Conservation (phyloP, 2,329 filamentous ascomycete genomes). For the Sphaerulina populicola region DNA sequence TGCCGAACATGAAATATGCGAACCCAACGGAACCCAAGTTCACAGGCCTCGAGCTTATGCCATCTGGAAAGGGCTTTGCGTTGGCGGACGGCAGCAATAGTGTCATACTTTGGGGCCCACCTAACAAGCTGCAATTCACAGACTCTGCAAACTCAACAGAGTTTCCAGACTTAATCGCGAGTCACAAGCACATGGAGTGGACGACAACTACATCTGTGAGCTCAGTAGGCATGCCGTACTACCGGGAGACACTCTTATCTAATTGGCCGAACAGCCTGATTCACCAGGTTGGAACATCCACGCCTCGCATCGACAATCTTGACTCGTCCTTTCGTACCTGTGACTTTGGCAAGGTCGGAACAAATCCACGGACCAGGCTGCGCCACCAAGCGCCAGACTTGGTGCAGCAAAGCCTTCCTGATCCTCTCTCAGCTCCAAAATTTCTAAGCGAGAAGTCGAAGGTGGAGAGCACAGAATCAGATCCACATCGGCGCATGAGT, state of each 20-base stretch:
- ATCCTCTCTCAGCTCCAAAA: conserved; percentile 68
- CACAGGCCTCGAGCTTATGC: conserved; percentile 74
- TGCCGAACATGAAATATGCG: conserved; percentile 74
- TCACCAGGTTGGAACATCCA: conserved; percentile 77
- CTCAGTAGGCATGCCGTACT: conserved; percentile 84
- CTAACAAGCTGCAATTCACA: conserved; percentile 75
- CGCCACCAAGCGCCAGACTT: conserved; percentile 64
- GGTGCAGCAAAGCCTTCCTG: conserved; percentile 46
- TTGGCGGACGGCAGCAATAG: conserved; percentile 70
- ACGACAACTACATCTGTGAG: conserved; percentile 66
- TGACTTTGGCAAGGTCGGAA: conserved; percentile 53
- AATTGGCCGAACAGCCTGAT: conserved; percentile 79
- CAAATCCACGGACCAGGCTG: conserved; percentile 53
- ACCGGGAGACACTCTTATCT: conserved; percentile 77
- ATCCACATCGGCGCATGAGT: conserved; percentile 38
- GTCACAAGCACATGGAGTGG: conserved; percentile 40
- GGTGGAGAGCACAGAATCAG: conserved; percentile 46
- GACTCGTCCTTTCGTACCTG: conserved; percentile 59
- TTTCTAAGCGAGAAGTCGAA: conserved; percentile 85
- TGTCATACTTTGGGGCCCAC: conserved; percentile 83
- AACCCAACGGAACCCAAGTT: conserved; percentile 65
- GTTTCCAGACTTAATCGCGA: conserved; percentile 59
- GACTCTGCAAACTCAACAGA: conserved; percentile 71
- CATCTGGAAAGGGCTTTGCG: conserved; percentile 76
- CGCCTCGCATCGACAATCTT: conserved; percentile 64